phyloP scores from a whole-genome alignment of 2,329 filamentous ascomycete genomes.

The Clarireedia hainanense region DNA sequence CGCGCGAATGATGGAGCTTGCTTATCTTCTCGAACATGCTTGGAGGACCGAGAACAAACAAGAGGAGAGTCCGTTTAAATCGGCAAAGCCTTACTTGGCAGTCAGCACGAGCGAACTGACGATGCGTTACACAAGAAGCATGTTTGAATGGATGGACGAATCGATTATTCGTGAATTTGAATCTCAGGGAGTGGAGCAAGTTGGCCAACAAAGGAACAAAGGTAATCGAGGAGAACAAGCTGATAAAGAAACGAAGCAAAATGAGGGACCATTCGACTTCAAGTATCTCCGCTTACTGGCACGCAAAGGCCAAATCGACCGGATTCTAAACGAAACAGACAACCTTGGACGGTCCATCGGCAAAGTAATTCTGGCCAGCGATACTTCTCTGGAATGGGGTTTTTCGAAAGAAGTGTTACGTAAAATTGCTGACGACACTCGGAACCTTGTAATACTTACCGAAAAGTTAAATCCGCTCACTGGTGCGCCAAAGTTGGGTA shows the following conservation, averaged over 20 bases:
- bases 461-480: constrained; percentile 51
- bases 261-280: constrained; percentile 78
- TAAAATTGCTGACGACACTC: constrained; percentile 64
- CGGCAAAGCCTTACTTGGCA: constrained; percentile 67
- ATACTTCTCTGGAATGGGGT: constrained; percentile 87
- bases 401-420: constrained; percentile 78
- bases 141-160: constrained; percentile 99
- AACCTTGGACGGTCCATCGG: constrained; percentile 38
- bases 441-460: constrained; percentile 81
- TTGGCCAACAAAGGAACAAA: constrained; percentile 35
- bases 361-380: constrained; percentile 83
- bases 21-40: constrained; percentile 85
- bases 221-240: no score
- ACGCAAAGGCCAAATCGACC: constrained; percentile 69
- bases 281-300: constrained; percentile 78
- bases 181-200: constrained; percentile 41
- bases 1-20: constrained; percentile 84
- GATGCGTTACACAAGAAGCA: constrained; percentile 83
- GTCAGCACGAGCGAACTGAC: constrained; percentile 82
- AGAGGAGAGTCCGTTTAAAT: constrained; percentile 43
- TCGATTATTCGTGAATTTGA: constrained; percentile 89
- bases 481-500: constrained; percentile 43
- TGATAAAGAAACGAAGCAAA: constrained; percentile 42
- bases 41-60: constrained; percentile 63
- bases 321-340: constrained; percentile 45